Conservation (phyloP, 768 basidiomycete genomes). For the Suillus plorans region DNA sequence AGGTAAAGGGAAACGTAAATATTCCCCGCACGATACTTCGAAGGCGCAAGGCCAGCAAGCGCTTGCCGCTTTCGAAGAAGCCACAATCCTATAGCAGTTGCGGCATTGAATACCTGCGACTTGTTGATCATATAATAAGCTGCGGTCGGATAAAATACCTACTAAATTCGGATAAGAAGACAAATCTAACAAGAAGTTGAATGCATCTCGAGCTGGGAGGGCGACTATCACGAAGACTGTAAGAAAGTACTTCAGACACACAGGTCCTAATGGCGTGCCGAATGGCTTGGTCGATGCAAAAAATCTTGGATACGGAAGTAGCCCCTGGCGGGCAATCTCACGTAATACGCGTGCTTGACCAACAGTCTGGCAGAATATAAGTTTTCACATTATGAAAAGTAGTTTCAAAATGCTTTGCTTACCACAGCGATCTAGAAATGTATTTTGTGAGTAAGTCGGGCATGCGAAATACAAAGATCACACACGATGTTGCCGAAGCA, state of each 20-base stretch:
- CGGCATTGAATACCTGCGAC: constrained; percentile 23
- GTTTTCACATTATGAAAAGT: not conserved
- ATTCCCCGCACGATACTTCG: constrained; percentile 20
- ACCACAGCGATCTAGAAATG: constrained; percentile 4
- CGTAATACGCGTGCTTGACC: constrained; percentile 47
- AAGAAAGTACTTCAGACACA: constrained; percentile 38
- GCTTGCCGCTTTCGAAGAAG: constrained; percentile 27
- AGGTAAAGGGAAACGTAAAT: constrained; percentile 24
- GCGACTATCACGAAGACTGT: constrained; percentile 42
- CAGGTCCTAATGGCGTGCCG: constrained; percentile 46
- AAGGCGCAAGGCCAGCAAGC: constrained; percentile 18
- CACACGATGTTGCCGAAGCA: constrained; percentile 40
- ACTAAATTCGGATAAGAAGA: constrained; percentile 37
- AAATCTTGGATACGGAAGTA: constrained; percentile 49
- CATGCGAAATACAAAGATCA: constrained; percentile 11
- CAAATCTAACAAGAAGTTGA: constrained; percentile 44
- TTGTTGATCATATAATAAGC: constrained; percentile 6
- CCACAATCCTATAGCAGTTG: constrained; percentile 33
- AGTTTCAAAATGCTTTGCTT: not conserved
- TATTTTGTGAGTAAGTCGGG: not conserved
- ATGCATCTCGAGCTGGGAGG: constrained; percentile 42
- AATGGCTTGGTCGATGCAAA: constrained; percentile 50
- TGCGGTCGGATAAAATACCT: constrained; percentile 17
- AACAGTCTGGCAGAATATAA: constrained; percentile 25
- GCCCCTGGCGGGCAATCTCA: constrained; percentile 52